phyloP scores from a whole-genome alignment of 352 stramenopile species.

The Peronospora destructor region DNA sequence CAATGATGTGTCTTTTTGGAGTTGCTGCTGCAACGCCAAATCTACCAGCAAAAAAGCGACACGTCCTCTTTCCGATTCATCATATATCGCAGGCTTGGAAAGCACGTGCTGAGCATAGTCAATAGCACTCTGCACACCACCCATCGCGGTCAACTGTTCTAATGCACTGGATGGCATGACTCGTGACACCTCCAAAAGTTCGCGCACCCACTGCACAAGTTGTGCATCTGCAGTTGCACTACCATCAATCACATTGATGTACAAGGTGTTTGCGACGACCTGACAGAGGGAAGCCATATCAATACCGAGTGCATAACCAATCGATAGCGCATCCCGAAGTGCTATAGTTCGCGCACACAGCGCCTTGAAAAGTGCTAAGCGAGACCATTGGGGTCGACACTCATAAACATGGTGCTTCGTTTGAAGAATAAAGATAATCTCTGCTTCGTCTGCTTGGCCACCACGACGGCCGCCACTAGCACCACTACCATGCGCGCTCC shows the following conservation, averaged over 20 bases:
- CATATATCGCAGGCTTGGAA: slow-evolving; percentile 28
- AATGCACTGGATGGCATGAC: slow-evolving; percentile 61
- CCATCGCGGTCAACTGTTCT: slow-evolving; percentile 55
- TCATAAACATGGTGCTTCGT: slow-evolving; percentile 82
- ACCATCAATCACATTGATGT: slow-evolving; percentile 28
- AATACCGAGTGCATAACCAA: slow-evolving; percentile 79
- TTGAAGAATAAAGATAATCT: slow-evolving; percentile 78
- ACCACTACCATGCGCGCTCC: neutral
- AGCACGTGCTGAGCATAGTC: slow-evolving; percentile 53
- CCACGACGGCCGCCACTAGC: slow-evolving; percentile 12
- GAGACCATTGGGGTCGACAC: slow-evolving; percentile 79
- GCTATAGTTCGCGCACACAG: slow-evolving; percentile 48
- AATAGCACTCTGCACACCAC: slow-evolving; percentile 45
- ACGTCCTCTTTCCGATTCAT: slow-evolving; percentile 35
- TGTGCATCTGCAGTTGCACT: slow-evolving; percentile 20
- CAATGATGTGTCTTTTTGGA: slow-evolving; percentile 25
- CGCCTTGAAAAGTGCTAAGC: slow-evolving; percentile 71
- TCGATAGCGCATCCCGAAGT: slow-evolving; percentile 67
- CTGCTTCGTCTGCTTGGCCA: slow-evolving; percentile 28
- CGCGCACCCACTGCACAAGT: slow-evolving; percentile 59
- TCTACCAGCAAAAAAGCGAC: slow-evolving; percentile 52
- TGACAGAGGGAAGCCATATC: slow-evolving; percentile 85
- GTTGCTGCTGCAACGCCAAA: slow-evolving; percentile 54
- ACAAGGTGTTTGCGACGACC: slow-evolving; percentile 76
- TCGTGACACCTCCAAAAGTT: slow-evolving; percentile 67